A percentile compares a stretch with the other conserved stretches of the same genome.
These are phyloP conservation scores for Cladosporium sp. DNA, from an alignment of 2,329 filamentous ascomycete genomes.

Conservation along the genomic window DNA sequence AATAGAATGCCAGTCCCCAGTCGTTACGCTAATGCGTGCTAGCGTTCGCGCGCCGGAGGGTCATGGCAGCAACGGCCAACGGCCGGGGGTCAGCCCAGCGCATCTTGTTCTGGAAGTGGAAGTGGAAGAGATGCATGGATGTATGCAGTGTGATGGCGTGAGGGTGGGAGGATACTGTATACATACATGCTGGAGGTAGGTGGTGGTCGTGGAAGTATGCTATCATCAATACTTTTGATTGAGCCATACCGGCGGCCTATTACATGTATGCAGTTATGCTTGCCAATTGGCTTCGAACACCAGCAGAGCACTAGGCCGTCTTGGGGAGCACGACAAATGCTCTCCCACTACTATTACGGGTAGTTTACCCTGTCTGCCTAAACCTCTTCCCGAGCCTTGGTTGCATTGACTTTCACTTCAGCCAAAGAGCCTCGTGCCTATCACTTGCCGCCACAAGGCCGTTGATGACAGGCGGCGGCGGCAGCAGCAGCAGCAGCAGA, in stretches of 20 bases:
- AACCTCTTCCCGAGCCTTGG: not conserved
- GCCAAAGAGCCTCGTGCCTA: not conserved
- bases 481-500: not conserved
- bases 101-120: conserved; percentile 14
- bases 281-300: not conserved
- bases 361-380: not conserved
- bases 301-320: not conserved
- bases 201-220: too few relatives aligned
- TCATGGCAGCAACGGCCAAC: conserved; percentile 14
- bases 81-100: conserved; percentile 14
- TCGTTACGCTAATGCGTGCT: conserved; percentile 18
- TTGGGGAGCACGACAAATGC: not conserved
- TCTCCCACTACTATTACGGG: not conserved
- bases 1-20: conserved; percentile 10
- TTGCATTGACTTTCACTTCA: conserved; percentile 14
- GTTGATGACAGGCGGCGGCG: conserved; percentile 16
- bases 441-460: not conserved
- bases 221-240: too few relatives aligned
- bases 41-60: conserved; percentile 12
- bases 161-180: not conserved
- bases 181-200: not conserved
- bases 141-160: conserved; percentile 3
- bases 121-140: conserved; percentile 11
- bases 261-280: not conserved
- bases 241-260: not conserved